Evolutionary conservation across 768 basidiomycete genomes (phyloP).

Genomic region (Trametes coccinea): DNA sequence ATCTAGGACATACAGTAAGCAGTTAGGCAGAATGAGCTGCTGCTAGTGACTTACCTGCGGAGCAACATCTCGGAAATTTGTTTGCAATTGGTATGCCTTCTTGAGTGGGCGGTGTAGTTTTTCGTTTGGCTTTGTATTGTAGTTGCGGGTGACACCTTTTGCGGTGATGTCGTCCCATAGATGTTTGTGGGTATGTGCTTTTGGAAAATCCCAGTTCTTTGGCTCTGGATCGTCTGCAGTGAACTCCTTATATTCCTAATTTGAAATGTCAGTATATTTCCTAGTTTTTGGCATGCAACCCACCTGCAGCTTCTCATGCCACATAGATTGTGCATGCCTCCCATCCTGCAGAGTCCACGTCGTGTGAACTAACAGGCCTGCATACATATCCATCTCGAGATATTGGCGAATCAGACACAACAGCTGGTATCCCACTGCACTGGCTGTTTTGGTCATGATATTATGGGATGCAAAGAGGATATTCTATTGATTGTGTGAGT

Average conservation of each 20-base stretch:
- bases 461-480: conserved; percentile 1
- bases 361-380: not conserved
- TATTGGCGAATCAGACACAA: not conserved
- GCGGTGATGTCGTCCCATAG: conserved; percentile 10
- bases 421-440: not conserved
- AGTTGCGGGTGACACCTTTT: conserved; percentile 16
- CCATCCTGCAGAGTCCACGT: not conserved
- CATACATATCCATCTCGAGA: not conserved
- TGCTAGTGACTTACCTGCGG: not conserved
- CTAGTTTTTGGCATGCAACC: not conserved
- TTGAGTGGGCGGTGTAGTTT: conserved; percentile 13
- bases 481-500: not conserved
- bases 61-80: conserved; percentile 3
- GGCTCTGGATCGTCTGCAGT: not conserved
- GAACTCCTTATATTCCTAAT: not conserved
- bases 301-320: not conserved
- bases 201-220: conserved; percentile 22
- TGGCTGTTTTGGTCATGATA: not conserved
- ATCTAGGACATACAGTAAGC: not conserved
- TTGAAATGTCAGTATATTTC: not conserved
- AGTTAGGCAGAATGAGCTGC: not conserved
- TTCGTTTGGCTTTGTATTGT: conserved; percentile 21
- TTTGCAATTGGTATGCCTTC: not conserved
- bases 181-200: conserved; percentile 8
- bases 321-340: not conserved